Evolutionary conservation across 805 yeast species (phyloP), one percentile per base, ranked within the genome.

Genomic region (Wickerhamiella shivajii): DNA sequence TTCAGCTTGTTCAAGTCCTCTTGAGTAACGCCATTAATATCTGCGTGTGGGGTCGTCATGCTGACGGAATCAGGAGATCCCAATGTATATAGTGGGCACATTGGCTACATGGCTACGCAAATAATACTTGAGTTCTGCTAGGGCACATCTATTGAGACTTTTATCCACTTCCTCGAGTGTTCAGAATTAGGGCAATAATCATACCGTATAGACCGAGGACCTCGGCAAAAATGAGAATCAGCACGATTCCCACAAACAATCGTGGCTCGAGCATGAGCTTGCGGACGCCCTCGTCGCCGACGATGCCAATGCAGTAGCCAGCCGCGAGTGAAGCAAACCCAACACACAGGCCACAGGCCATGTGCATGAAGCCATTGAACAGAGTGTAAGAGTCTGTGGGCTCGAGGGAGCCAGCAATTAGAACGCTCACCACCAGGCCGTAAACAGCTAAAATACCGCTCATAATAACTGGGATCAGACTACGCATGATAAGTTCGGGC

Each of bases 311-410:
- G 38, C 98, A 90, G 58, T 85, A 90, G 28, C 99, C 99, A 39
- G 93, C 79, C 25, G 97, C 85, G 52, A 90, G 66, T 56, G 97
- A 85, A 3, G 97, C 84, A 51, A 90, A 83, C 2, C 99, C 99
- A 27, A 90, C 99, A 23, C 92, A 72, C 39, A 87, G 61, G 2
- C 99, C 99, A 59, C 96, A 84, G 34, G 92, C 85, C 55, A 90
- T 64, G 59, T 90, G 99, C 93, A 90, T 83, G 56, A 84, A 84
- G n/a, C 98, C 98, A 52, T 81, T 79, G 61, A 81, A 90, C 37
- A 90, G 61, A 3, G 95, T 74, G 59, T 90, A 85, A 31, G 74
- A 69, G 42, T 73, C 72, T 24, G 70, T 57, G 23, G 96, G 96
- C 17, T 76, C 68, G 45, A 85, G 63, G 6, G 81, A 84, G 26